Evolutionary conservation across 176 grass and related monocot species (phyloP).

Genomic region (Lolium perenne): DNA sequence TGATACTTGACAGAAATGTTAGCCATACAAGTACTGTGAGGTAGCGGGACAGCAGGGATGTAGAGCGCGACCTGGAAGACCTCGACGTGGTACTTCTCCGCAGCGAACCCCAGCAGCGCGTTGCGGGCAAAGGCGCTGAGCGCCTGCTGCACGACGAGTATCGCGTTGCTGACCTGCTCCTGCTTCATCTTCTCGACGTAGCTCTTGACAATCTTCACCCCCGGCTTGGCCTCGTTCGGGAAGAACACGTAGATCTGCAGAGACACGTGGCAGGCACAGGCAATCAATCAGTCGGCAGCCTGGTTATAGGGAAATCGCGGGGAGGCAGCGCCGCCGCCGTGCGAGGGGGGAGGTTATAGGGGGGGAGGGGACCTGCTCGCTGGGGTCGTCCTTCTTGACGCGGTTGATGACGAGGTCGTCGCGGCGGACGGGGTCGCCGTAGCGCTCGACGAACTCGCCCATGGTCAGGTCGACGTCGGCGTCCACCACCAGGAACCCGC

Average conservation of each 20-base stretch:
- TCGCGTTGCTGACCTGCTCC: constrained; percentile 59
- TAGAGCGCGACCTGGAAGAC: constrained; percentile 72
- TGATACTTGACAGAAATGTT: neutral
- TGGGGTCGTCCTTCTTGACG: constrained; percentile 10
- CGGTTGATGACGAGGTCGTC: constrained; percentile 60
- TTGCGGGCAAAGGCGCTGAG: constrained; percentile 72
- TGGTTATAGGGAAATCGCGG: neutral
- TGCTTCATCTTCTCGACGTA: constrained; percentile 87
- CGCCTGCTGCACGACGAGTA: constrained; percentile 78
- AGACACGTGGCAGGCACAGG: neutral
- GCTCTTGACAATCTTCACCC: constrained; percentile 76
- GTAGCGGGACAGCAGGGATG: neutral
- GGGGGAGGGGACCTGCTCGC: constrained; percentile 46
- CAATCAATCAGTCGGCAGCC: neutral
- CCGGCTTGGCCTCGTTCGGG: constrained; percentile 71
- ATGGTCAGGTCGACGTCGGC: constrained; percentile 42
- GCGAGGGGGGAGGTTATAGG: too few species aligned
- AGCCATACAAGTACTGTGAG: neutral
- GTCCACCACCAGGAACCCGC: constrained; percentile 47
- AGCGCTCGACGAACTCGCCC: constrained; percentile 42
- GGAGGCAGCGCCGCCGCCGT: neutral
- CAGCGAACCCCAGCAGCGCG: constrained; percentile 54
- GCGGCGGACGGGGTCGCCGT: constrained; percentile 50
- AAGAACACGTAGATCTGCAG: constrained; percentile 78
- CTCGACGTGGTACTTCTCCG: constrained; percentile 59